Conservation (phyloP, 805 yeast species). For the Clavispora vitiphila region DNA sequence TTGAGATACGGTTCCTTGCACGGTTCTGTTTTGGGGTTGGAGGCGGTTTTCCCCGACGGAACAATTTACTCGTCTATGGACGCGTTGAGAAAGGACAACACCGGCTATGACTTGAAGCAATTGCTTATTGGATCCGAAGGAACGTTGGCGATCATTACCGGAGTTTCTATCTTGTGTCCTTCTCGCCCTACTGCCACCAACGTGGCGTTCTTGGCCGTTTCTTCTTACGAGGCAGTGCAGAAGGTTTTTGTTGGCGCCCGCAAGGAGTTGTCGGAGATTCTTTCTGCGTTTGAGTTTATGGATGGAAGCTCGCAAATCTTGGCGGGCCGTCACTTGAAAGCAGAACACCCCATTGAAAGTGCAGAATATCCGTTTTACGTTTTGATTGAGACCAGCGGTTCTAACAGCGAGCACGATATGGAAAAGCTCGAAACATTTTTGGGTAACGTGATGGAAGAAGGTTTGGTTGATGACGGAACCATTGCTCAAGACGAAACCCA, state of each 20-base stretch:
- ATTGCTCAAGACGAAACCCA: slow-evolving; percentile 95
- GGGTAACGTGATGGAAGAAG: slow-evolving; percentile 81
- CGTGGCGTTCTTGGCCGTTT: slow-evolving; percentile 83
- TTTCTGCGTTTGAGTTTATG: slow-evolving; percentile 94
- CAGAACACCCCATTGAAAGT: slow-evolving; percentile 73
- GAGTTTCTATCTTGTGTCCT: slow-evolving; percentile 85
- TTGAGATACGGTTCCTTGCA: slow-evolving; percentile 88
- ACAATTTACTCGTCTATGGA: slow-evolving; percentile 73
- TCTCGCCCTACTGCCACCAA: slow-evolving; percentile 80
- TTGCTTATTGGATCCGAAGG: slow-evolving; percentile 71
- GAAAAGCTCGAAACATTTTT: slow-evolving; percentile 81
- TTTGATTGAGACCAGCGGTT: slow-evolving; percentile 93
- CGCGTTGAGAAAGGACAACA: slow-evolving; percentile 87
- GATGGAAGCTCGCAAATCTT: slow-evolving; percentile 65
- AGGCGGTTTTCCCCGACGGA: slow-evolving; percentile 91
- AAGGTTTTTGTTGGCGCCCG: slow-evolving; percentile 75
- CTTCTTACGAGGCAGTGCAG: slow-evolving; percentile 79
- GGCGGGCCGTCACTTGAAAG: slow-evolving; percentile 55
- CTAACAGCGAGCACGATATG: slow-evolving; percentile 89
- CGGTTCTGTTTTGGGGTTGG: slow-evolving; percentile 86
- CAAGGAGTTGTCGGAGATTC: slow-evolving; percentile 71
- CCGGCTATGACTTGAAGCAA: slow-evolving; percentile 92
- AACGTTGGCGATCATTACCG: slow-evolving; percentile 63
- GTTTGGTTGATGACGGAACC: slow-evolving; percentile 84
- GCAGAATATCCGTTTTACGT: slow-evolving; percentile 81